Base-by-base conservation (phyloP, 2,329 filamentous ascomycete genomes). In the Chrysoporthe puriensis region DNA sequence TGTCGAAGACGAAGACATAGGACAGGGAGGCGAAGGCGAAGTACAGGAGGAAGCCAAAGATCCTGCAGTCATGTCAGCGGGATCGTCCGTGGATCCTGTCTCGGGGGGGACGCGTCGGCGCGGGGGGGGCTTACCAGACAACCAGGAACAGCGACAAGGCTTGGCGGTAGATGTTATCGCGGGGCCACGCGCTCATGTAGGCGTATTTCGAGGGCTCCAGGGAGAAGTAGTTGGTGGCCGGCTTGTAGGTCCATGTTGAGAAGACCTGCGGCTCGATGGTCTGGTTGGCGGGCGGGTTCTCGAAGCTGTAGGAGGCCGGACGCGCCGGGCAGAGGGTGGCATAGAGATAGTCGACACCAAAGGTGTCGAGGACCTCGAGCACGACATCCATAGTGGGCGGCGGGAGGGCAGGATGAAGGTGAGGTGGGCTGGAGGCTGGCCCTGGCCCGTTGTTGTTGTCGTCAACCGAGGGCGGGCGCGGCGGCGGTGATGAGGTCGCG, bases 1-100 rank as follows among this genome's bases (percentile, higher is more conserved):
- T 96, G 81, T 97, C 94, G 82, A 97, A 97, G 76, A 97, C 85
- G 81, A 97, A 91, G 75, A 90, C 74, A 81, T 96, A 98, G 18
- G 94, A 97, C 21, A 96, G 84, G 6, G 90, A 85, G 4, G 94
- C 92, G 76, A 93, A 93, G 71, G 92, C 74, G 78, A 95, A 97
- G 85, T 97, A 98, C 66, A 96, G 84, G 59, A 94, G 72, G 44
- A 94, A 79, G 66, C 94, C 95, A 74, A 97, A 97, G 73, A 97
- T 78, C 90, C 94, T 97, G 74, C 26, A 32, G n/a, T 21, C n/a
- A 6, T 34, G 52, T 58, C 14, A 66, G 40, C 46, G n/a, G 13
- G 32, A 40, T 21, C 44, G 3, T 34, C 44, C 18, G 57, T 18
- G 26, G n/a, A 43, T 32, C 34, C 7, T 40, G 56, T 9, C 3